phyloP scores from a whole-genome alignment of 768 basidiomycete genomes.

The Pulveroboletus frians region DNA sequence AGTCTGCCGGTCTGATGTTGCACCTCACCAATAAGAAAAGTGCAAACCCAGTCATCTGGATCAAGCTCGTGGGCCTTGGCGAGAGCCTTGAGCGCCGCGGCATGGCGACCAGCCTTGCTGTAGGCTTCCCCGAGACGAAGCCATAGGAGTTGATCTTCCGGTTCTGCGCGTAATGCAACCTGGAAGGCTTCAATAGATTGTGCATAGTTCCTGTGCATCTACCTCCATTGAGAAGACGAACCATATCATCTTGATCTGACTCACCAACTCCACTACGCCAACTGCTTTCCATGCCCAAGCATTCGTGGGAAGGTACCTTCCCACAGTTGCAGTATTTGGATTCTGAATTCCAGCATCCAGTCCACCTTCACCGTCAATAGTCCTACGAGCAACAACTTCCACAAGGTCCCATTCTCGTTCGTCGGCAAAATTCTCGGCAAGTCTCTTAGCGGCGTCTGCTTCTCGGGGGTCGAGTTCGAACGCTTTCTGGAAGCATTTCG shows the following conservation, averaged over 20 bases:
- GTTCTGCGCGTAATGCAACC: slow-evolving; percentile 73
- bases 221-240: neutral
- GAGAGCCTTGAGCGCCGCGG: slow-evolving; percentile 86
- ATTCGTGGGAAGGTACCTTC: slow-evolving; percentile 66
- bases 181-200: slow-evolving; percentile 82
- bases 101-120: slow-evolving; percentile 78
- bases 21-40: slow-evolving; percentile 81
- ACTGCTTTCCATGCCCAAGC: slow-evolving; percentile 98
- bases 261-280: slow-evolving; percentile 85
- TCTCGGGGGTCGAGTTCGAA: slow-evolving; percentile 94
- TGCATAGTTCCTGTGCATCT: slow-evolving; percentile 66
- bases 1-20: slow-evolving; percentile 72
- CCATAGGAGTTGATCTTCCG: slow-evolving; percentile 81
- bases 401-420: slow-evolving; percentile 95
- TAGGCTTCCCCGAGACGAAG: slow-evolving; percentile 90
- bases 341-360: slow-evolving; percentile 50
- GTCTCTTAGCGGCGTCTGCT: slow-evolving; percentile 71
- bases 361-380: slow-evolving; percentile 92
- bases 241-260: slow-evolving; percentile 23
- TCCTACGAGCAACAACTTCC: slow-evolving; percentile 86
- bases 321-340: slow-evolving; percentile 36
- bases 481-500: slow-evolving; percentile 96
- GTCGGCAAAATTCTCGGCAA: slow-evolving; percentile 88
- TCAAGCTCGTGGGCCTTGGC: slow-evolving; percentile 66
- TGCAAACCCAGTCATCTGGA: slow-evolving; percentile 77